Evolutionary conservation across 345 rosid genomes (phyloP), one percentile per base, ranked within the genome.

Genomic region (Turritis glabra): DNA sequence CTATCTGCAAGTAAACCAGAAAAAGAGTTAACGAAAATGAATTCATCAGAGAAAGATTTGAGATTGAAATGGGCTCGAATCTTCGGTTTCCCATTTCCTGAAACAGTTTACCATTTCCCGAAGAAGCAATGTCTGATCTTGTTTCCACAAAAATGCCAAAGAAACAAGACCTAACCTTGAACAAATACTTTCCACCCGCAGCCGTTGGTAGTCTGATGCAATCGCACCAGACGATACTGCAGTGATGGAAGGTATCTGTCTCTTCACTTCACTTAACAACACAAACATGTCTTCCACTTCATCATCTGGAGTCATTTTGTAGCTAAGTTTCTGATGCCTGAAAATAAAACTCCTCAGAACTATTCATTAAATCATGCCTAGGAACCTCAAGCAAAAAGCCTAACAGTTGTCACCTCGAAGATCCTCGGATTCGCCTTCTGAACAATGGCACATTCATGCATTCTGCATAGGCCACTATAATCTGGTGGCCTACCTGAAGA

Each of bases 111-210:
- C 99, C 99, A 95, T 95, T 83, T 90, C 92, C 59, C 71, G 94
- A 81, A 95, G 97, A 80, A 95, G 98, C 83, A 88, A 57, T 1
- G 98, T 86, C 81, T 92, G 99, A 83, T 95, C 97, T 76, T 92
- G 97, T 86, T 86, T 95, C 99, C 98, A 95, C 83, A 95, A 85
- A 85, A 80, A 92, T 73, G 92, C 96, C 75, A 95, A 85, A 82
- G 99, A 92, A 84, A 95, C 93, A 81, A 95, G 93, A 77, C 97
- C 99, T 86, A 95, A 85, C 88, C 98, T 87, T 76, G 98, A 95
- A 82, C 99, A 95, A 74, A 95, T 86, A 83, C 89, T 89, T 81
- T 95, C 99, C 69, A 95, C 98, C 26, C 98, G 87, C 71, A 92
- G 82, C 79, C 99, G 82, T 60, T 95, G 99, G 75, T 95, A 95